These are phyloP conservation scores for Cryptococcus maquisensis DNA, from an alignment of 1,284 basidiomycete species.

Conservation along the genomic window DNA sequence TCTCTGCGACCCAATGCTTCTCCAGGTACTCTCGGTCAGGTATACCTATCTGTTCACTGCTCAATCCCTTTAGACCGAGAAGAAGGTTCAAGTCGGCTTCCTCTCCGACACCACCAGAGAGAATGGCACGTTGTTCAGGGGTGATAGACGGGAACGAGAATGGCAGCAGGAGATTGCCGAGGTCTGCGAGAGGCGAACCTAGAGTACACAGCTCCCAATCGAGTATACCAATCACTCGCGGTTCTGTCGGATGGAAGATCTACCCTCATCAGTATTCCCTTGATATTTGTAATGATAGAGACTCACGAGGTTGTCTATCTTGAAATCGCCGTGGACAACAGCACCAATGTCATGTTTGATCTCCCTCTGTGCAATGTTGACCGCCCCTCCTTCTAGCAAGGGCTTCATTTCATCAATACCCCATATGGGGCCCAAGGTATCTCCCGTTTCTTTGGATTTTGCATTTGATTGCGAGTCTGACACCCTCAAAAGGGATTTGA, in stretches of 20 bases:
- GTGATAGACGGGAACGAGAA: constrained; percentile 62
- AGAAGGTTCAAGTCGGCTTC: constrained; percentile 31
- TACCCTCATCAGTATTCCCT: constrained; percentile 2
- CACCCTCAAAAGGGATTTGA: constrained; percentile 73
- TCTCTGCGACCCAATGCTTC: constrained; percentile 44
- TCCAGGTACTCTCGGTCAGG: constrained; percentile 67
- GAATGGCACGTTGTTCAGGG: constrained; percentile 1
- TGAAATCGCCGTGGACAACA: constrained; percentile 89
- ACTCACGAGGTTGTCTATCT: constrained; percentile 76
- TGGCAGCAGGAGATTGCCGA: constrained; percentile 82
- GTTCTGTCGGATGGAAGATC: constrained; percentile 88
- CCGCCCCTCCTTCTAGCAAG: constrained; percentile 61
- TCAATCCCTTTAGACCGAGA: constrained; percentile 62
- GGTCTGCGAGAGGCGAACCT: constrained; percentile 82
- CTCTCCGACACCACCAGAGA: constrained; percentile 7
- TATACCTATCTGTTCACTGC: constrained; percentile 58
- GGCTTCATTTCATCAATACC: constrained; percentile 64
- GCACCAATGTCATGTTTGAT: constrained; percentile 60
- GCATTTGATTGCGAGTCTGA: constrained; percentile 68
- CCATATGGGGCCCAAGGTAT: constrained; percentile 48
- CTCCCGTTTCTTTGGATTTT: constrained; percentile 52
- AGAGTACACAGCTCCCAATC: constrained; percentile 97
- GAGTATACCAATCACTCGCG: constrained; percentile 85
- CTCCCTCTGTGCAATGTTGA: constrained; percentile 67
- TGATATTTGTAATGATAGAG: neutral